Base-by-base conservation (phyloP, 2,329 filamentous ascomycete genomes). In the Pseudogymnoascus verrucosus region DNA sequence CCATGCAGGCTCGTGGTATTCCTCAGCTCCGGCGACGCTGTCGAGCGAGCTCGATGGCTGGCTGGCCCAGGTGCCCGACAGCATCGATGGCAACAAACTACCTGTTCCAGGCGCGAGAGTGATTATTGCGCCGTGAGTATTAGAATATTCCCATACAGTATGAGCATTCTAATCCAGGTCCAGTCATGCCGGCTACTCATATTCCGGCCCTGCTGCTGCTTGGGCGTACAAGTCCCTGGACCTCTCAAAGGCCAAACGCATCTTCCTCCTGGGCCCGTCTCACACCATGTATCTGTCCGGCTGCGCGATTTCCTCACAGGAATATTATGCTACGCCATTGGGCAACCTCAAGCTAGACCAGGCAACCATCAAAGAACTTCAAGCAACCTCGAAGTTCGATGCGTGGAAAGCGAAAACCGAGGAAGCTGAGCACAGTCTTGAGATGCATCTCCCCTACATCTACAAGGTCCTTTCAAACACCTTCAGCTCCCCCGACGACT, bases 381-480 rank as follows among this genome's bases (percentile, higher is more conserved):
- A 79, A 62, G 71, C 75, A 2, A 83, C 81, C 3, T 79, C 78
- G n/a, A 77, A 80, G 63, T 89, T 89, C 73, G 76, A 82, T 16
- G 78, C 81, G 62, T 95, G 97, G 79, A 84, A 83, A 1, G 76
- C 75, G 16, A 71, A 78, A 3, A 80, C 86, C 5, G 95, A 99
- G 71, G 84, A 91, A 66, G 82, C 84, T 4, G 95, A 99, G 76
- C 95, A 99, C 76, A 96, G 91, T 61, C 83, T 98, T 1, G 95
- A 99, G 78, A 96, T 99, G 89, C 95, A 99, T 70, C 81, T 98
- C 7, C 93, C 95, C 0, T 97, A 96, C 72, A 89, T 98, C 67
- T 93, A 92, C 80, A 92, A 93, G 73, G 85, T 90, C 62, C 81
- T 86, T 2, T 71, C 82, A 61, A 77, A 80, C 64, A 80, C 79